Conservation (phyloP, 306 rosid genomes). For the Cucumis cinereus region DNA sequence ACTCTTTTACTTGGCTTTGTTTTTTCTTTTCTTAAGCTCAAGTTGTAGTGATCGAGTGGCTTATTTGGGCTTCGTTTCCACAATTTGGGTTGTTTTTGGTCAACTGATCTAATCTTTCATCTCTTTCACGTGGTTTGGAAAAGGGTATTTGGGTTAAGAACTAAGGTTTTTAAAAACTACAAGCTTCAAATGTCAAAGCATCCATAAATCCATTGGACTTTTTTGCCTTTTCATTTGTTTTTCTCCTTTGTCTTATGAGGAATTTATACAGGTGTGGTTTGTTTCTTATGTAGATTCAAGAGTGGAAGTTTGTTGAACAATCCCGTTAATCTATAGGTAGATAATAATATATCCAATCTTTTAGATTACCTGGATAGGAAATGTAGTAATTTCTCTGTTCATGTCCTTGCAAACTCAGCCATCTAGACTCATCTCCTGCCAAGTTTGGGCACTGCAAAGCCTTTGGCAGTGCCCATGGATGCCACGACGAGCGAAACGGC, state of each 20-base stretch:
- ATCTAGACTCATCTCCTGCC: conserved; percentile 35
- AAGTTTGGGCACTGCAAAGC: conserved; percentile 70
- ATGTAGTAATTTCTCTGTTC: conserved; percentile 36
- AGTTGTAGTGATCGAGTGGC: not conserved
- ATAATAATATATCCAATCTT: not conserved
- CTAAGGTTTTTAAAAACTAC: not conserved
- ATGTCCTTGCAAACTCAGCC: conserved; percentile 49
- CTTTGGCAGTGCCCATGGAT: conserved; percentile 92
- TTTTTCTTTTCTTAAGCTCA: not conserved
- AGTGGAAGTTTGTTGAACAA: conserved; percentile 68
- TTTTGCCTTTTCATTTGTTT: conserved; percentile 8
- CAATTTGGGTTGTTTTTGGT: not conserved
- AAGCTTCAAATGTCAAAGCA: not conserved
- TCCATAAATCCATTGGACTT: not conserved
- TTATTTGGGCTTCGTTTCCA: not conserved
- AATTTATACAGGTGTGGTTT: conserved; percentile 37
- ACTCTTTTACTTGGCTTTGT: not conserved
- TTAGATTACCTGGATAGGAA: conserved; percentile 2
- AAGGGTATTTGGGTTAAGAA: not conserved
- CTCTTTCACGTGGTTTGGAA: not conserved
- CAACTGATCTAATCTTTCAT: not conserved
- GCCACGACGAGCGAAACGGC: conserved; percentile 89
- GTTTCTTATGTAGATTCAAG: conserved; percentile 75
- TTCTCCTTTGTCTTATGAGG: conserved; percentile 31
- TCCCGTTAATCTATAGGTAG: conserved; percentile 23